Evolutionary conservation across 176 grass and related monocot species (phyloP).

Genomic region (Hyparrhenia diplandra): DNA sequence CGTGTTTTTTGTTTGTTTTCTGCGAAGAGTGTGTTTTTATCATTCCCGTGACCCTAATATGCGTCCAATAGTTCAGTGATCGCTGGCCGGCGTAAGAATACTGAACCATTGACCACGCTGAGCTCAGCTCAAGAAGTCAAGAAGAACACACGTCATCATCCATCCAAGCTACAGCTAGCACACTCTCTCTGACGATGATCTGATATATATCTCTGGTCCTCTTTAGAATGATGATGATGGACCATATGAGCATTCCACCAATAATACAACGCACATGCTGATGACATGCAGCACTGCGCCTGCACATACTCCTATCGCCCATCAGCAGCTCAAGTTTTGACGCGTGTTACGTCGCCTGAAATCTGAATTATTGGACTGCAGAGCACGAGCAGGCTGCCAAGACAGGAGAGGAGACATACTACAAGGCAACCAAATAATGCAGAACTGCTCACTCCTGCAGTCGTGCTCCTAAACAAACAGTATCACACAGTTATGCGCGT

Average conservation of each 20-base stretch:
- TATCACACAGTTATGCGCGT: not conserved
- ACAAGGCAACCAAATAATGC: too few species aligned
- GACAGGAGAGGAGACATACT: too few species aligned
- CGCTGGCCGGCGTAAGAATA: not conserved
- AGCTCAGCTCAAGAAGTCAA: not conserved
- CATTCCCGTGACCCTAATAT: not conserved
- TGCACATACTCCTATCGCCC: not conserved
- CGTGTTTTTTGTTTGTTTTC: not conserved
- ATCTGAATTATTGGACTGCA: slow-evolving; percentile 7
- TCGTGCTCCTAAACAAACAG: too few species aligned
- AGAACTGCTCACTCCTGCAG: too few species aligned
- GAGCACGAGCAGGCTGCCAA: too few species aligned
- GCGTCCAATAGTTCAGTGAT: not conserved
- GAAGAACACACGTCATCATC: not conserved
- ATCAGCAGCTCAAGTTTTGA: not conserved
- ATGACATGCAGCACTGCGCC: not conserved
- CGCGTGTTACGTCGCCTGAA: not conserved
- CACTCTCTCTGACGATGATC: too few species aligned
- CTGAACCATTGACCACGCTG: not conserved
- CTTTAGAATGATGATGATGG: not conserved
- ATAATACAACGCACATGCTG: not conserved
- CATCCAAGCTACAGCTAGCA: not conserved
- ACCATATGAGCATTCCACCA: not conserved
- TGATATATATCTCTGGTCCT: not conserved
- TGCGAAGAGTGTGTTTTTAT: not conserved